Evolutionary conservation across 2,329 filamentous ascomycete genomes (phyloP).

Genomic region (Phoma herbarum): DNA sequence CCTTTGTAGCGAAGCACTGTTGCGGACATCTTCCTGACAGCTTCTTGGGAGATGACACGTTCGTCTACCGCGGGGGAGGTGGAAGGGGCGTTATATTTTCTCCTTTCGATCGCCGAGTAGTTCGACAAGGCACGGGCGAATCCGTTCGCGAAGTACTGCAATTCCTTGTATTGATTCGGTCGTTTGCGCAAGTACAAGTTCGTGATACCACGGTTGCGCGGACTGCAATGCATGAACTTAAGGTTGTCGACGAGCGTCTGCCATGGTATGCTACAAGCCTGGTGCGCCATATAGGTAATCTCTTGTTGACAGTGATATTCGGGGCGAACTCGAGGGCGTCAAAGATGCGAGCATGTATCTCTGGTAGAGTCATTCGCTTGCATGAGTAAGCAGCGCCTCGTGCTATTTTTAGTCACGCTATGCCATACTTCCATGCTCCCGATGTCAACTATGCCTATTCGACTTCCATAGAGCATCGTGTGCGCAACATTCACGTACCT

Average conservation of each 20-base stretch:
- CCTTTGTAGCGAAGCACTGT: not conserved
- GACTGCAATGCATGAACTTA: constrained; percentile 5
- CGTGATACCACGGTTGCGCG: constrained; percentile 6
- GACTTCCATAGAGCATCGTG: no score
- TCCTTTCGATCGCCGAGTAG: constrained; percentile 2
- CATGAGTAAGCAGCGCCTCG: no score
- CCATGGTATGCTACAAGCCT: constrained; percentile 3
- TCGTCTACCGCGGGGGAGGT: not conserved
- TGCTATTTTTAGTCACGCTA: no score
- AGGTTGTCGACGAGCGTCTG: constrained; percentile 3
- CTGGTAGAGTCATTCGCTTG: no score
- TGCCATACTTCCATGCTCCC: no score
- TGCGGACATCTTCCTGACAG: not conserved
- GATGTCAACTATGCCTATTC: no score
- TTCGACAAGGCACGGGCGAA: not conserved
- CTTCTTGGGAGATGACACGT: not conserved
- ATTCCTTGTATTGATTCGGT: not conserved
- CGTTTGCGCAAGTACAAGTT: constrained; percentile 3
- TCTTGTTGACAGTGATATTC: no score
- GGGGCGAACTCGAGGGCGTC: no score
- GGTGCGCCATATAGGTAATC: constrained; percentile 14
- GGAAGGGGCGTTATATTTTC: not conserved
- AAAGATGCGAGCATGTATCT: no score
- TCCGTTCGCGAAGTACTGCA: not conserved
- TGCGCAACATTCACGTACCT: no score